Base-by-base conservation (phyloP, 2,329 filamentous ascomycete genomes). In the Aspergillus neoniger region DNA sequence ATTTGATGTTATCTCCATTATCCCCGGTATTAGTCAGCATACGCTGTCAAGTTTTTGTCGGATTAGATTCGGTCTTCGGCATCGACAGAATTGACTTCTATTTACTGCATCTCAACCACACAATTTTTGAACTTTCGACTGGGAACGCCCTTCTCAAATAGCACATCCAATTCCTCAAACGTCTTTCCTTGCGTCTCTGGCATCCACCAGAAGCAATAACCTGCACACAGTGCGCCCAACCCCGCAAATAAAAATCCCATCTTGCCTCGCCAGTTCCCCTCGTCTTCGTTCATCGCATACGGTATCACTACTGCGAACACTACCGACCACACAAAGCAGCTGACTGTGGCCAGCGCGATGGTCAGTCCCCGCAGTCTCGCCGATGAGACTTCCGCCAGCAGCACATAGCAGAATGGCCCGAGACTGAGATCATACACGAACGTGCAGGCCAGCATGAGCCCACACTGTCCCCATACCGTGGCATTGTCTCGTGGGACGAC, bases 351-450 rank as follows among this genome's bases (percentile, higher is more conserved):
- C 8, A 73, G 47, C 0, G 63, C 69, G 19, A 85, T 81, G 0
- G 82, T 83, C 70, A 84, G 81, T n/a, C 80, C 77, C 50, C 83
- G 81, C 50, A 85, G 77, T 12, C 81, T 76, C 0, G 81, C 82
- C 1, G 81, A 82, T 0, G 81, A 82, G 4, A 85, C 74, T 65
- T 85, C 83, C 0, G 82, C 79, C 25, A 84, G 70, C 10, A 85
- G 67, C 1, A 78, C 78, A 69, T 83, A 85, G n/a, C 80, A 82
- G 14, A 85, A 77, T 0, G 82, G 83, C 0, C 83, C 84, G 7
- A 85, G 79, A 5, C 80, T 80, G 58, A 81, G 76, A 69, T 82
- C 81, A 67, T 85, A 86, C 3, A 82, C 75, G 50, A 85, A 82
- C 2, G 61, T 70, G 59, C 68, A 74, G 2, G 63, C 59, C 1